Evolutionary conservation across 306 rosid species (phyloP).

Genomic region (Calophaca sinica): DNA sequence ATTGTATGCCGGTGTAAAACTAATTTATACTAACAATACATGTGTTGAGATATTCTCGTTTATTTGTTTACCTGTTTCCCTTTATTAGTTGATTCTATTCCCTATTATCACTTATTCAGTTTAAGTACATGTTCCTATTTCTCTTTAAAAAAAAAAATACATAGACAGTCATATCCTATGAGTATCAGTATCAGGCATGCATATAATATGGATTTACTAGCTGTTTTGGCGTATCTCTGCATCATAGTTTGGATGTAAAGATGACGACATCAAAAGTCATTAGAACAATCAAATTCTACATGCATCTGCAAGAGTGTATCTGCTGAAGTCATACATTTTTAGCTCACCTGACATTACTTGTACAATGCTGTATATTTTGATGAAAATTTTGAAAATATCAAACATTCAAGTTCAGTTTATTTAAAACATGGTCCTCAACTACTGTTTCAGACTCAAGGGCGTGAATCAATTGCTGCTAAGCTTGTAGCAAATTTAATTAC

Average conservation of each 20-base stretch:
- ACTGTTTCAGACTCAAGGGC: conserved; percentile 88
- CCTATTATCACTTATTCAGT: too few relatives aligned
- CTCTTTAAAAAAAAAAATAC: neutral
- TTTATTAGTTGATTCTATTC: too few relatives aligned
- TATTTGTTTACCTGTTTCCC: too few relatives aligned
- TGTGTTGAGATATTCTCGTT: too few relatives aligned
- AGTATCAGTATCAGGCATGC: neutral
- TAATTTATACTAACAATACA: too few relatives aligned
- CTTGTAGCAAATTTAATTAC: conserved; percentile 99
- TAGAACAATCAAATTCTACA: conserved; percentile 13
- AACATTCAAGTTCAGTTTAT: conserved; percentile 32
- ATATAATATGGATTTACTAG: neutral
- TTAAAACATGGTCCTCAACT: conserved; percentile 28
- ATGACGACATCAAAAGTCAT: neutral
- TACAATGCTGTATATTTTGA: conserved; percentile 20
- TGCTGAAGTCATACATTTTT: conserved; percentile 10
- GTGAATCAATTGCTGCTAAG: conserved; percentile 99
- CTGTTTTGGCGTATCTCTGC: conserved; percentile 6
- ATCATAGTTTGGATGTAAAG: conserved; percentile 25
- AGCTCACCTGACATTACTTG: conserved; percentile 23
- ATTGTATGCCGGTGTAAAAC: too few relatives aligned
- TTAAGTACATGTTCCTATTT: too few relatives aligned
- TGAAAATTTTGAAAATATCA: conserved; percentile 8
- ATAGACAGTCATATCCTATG: neutral
- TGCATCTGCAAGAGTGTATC: conserved; percentile 12